phyloP scores from a whole-genome alignment of 176 grass and related monocot genomes.

The Otatea glauca region DNA sequence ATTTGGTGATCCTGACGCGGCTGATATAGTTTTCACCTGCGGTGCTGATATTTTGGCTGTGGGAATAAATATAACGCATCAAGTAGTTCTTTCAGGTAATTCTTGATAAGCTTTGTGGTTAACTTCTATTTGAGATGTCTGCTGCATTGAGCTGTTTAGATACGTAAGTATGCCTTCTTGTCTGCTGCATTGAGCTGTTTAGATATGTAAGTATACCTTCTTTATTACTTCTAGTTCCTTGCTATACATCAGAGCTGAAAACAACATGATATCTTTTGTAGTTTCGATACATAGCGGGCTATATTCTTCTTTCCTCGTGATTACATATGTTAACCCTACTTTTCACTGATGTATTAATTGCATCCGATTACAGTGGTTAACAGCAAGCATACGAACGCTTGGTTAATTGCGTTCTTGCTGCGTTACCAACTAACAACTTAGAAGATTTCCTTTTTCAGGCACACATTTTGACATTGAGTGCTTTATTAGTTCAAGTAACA shows the following conservation, averaged over 20 bases:
- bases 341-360: background rate
- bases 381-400: background rate
- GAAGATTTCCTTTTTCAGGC: background rate
- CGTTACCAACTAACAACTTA: background rate
- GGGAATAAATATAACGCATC: constrained; percentile 90
- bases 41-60: constrained; percentile 90
- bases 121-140: background rate
- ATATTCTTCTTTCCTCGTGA: background rate
- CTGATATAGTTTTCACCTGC: constrained; percentile 87
- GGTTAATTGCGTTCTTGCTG: background rate
- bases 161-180: too few species aligned
- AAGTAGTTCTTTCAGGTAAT: constrained; percentile 86
- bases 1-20: constrained; percentile 87
- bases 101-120: background rate
- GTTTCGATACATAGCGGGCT: background rate
- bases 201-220: background rate
- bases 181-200: background rate
- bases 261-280: background rate
- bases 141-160: background rate
- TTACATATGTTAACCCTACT: background rate
- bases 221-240: background rate
- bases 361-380: background rate
- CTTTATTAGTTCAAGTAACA: background rate
- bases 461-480: background rate
- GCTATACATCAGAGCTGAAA: constrained; percentile 6